Conservation (phyloP, 768 basidiomycete species). For the Suillus americanus region DNA sequence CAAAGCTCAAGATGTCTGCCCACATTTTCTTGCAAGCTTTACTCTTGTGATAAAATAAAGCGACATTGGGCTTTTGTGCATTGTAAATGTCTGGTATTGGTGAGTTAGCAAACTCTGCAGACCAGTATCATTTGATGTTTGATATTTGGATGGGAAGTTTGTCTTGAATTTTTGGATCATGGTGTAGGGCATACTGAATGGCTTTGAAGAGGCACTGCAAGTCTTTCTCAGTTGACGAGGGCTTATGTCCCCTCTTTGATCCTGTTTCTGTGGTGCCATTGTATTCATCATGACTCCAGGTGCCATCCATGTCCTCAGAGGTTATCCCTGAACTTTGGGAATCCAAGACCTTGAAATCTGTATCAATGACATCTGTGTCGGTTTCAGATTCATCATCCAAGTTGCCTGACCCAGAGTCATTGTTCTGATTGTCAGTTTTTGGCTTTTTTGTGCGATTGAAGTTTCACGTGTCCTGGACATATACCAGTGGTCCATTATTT, state of each 20-base stretch:
- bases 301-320: neutral
- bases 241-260: neutral
- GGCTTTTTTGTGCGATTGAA: neutral
- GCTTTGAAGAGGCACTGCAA: neutral
- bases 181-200: neutral
- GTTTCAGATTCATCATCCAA: neutral
- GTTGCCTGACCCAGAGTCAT: neutral
- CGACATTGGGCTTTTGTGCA: neutral
- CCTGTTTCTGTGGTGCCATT: neutral
- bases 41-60: neutral
- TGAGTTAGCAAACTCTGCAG: neutral
- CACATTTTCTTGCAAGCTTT: neutral
- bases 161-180: neutral
- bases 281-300: neutral
- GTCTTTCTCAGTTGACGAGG: neutral
- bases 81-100: neutral
- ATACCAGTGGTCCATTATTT: neutral
- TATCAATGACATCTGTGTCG: neutral
- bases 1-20: neutral
- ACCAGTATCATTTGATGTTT: neutral
- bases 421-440: neutral
- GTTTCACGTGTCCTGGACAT: neutral
- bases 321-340: neutral
- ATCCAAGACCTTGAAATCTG: neutral
- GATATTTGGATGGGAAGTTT: neutral